phyloP scores from a whole-genome alignment of 495 filamentous ascomycete species.

The Chaetomium tenue region DNA sequence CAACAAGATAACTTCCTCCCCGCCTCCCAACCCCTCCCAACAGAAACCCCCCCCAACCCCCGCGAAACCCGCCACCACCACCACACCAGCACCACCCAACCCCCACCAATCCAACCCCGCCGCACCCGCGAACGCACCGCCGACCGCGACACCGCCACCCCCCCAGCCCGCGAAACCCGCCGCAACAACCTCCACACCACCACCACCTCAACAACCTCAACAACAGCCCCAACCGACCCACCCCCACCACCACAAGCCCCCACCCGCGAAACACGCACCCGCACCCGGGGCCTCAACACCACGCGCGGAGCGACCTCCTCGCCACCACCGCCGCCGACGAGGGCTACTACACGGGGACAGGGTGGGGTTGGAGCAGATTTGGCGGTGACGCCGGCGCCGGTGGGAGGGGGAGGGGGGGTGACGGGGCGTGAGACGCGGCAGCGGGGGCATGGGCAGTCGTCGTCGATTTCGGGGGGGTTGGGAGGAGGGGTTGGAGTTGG shows the following conservation, averaged over 20 bases:
- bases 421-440: conserved; percentile 8
- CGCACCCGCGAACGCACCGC: conserved; percentile 10
- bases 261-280: neutral
- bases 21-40: neutral
- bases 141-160: neutral
- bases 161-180: neutral
- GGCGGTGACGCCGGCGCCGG: neutral
- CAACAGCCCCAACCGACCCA: neutral
- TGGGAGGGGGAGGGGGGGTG: neutral
- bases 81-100: neutral
- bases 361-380: no score
- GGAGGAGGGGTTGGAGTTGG: no score
- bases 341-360: neutral
- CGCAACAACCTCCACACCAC: neutral
- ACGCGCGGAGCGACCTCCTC: neutral
- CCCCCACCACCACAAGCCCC: neutral
- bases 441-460: neutral
- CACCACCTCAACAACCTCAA: neutral
- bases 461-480: no score
- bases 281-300: neutral
- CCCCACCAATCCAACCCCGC: conserved; percentile 3
- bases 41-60: conserved; percentile 14
- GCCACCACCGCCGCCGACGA: neutral
- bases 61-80: neutral
- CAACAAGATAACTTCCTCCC: neutral